Evolutionary conservation across 495 filamentous ascomycete species (phyloP), one percentile per base, ranked within the genome.

Genomic region (Aspergillus bridgeri): DNA sequence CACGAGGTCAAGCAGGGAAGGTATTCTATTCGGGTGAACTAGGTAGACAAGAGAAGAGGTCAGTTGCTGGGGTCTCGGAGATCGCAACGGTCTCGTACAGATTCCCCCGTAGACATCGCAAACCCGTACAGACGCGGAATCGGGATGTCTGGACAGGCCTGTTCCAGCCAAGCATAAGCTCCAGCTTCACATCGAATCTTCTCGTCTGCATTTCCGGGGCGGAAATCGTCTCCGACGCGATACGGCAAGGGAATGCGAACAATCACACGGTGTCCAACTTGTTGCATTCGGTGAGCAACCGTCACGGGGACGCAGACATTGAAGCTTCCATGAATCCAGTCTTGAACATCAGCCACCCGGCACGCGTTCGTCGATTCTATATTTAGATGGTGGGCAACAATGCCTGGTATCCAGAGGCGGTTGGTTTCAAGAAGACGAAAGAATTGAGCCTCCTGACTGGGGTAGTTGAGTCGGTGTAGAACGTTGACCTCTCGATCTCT

Each of bases 231-330:
- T 18, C 63, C 70, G 43, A 71, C 29, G 48, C 64, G 61, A 55
- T 74, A 69, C 58, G 65, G 69, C 51, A 74, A 51, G 42, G 71
- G 71, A 60, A 66, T 66, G 46, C 71, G 62, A 53, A 74, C 56
- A 7, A 74, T 59, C 9, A 67, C 53, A 25, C 53, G 57, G 49
- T 43, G 22, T 43, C 57, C 47, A 18, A 25, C 24, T 1, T 54
- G 54, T 11, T 61, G 24, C 9, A 56, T 60, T 54, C 60, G 69
- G 44, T 60, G 60, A 4, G 58, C 38, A 57, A 72, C 57, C 23
- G 60, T 29, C 42, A 72, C 47, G 27, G 66, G 63, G 51, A 70
- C 61, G 61, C 64, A 71, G n/a, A 71, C 60, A 60, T 73, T 71
- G 61, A 69, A 73, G 57, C 61, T 68, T 11, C 69, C 70, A 58